Evolutionary conservation across 768 basidiomycete genomes (phyloP).

Genomic region (Amanita pallidorosea): DNA sequence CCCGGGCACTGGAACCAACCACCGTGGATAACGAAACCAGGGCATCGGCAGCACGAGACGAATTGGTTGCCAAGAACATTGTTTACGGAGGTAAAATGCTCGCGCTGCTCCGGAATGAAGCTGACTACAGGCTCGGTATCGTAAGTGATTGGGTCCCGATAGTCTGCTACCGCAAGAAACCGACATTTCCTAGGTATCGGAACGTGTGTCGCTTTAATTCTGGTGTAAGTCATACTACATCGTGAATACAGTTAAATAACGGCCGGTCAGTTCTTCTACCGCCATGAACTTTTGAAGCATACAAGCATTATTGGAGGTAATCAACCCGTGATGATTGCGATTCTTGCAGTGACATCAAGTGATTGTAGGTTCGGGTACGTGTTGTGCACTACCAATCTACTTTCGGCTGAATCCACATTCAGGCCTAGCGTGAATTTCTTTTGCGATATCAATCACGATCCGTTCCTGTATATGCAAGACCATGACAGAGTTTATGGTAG

Average conservation of each 20-base stretch:
- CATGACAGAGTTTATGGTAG: conserved; percentile 75
- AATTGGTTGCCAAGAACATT: conserved; percentile 59
- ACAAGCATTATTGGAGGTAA: conserved; percentile 79
- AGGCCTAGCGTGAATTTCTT: conserved; percentile 83
- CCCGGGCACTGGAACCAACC: conserved; percentile 76
- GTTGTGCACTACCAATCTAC: not conserved
- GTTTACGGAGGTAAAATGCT: conserved; percentile 53
- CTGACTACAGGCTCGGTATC: conserved; percentile 55
- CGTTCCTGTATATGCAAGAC: conserved; percentile 83
- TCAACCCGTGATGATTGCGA: conserved; percentile 2
- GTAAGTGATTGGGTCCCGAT: conserved; percentile 28
- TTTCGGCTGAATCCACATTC: conserved; percentile 2
- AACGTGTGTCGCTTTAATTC: conserved; percentile 98
- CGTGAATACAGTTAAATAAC: not conserved
- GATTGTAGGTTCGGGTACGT: conserved; percentile 34
- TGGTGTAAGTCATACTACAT: conserved; percentile 41
- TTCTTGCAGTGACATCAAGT: not conserved
- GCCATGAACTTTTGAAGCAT: conserved; percentile 71
- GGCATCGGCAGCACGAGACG: conserved; percentile 49
- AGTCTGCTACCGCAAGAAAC: not conserved
- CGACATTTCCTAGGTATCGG: conserved; percentile 45
- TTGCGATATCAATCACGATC: conserved; percentile 82
- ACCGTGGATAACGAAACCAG: conserved; percentile 63
- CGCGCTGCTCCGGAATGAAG: not conserved
- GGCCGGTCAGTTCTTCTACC: conserved; percentile 67